Conservation (phyloP, 108 stramenopile species). For the Cylindrotheca closterium region DNA sequence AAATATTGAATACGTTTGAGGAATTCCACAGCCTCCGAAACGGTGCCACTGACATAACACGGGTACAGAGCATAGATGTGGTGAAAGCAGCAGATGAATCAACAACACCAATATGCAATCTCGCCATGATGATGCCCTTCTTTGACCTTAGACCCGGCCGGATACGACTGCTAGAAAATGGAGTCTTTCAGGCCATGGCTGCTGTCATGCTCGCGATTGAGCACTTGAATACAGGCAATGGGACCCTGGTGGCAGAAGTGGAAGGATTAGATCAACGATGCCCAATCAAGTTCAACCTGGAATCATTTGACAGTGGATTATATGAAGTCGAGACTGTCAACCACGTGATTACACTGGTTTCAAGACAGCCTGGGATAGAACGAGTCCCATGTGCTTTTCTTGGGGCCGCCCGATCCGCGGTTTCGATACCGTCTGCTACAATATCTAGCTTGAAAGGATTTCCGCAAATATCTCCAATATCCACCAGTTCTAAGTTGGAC, state of each 20-base stretch:
- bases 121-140: not conserved
- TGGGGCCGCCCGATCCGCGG: slow-evolving; percentile 12
- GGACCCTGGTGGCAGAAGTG: slow-evolving; percentile 37
- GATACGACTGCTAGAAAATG: not conserved
- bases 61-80: not conserved
- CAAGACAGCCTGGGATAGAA: not conserved
- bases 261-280: slow-evolving; percentile 39
- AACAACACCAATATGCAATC: not conserved
- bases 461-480: slow-evolving; percentile 14
- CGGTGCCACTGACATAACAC: not conserved
- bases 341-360: slow-evolving; percentile 1
- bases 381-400: slow-evolving; percentile 16
- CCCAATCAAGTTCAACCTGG: slow-evolving; percentile 30
- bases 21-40: not conserved
- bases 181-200: slow-evolving; percentile 12
- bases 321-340: slow-evolving; percentile 6
- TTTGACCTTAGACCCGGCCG: not conserved
- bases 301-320: slow-evolving; percentile 23
- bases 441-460: slow-evolving; percentile 15
- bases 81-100: not conserved
- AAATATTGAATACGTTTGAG: not conserved
- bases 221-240: slow-evolving; percentile 54
- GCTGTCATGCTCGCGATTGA: slow-evolving; percentile 35
- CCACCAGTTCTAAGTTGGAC: slow-evolving; percentile 16
- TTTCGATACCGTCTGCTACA: slow-evolving; percentile 12